Evolutionary conservation across 2,329 filamentous ascomycete species (phyloP).

Genomic region (Leptographium lundbergii): DNA sequence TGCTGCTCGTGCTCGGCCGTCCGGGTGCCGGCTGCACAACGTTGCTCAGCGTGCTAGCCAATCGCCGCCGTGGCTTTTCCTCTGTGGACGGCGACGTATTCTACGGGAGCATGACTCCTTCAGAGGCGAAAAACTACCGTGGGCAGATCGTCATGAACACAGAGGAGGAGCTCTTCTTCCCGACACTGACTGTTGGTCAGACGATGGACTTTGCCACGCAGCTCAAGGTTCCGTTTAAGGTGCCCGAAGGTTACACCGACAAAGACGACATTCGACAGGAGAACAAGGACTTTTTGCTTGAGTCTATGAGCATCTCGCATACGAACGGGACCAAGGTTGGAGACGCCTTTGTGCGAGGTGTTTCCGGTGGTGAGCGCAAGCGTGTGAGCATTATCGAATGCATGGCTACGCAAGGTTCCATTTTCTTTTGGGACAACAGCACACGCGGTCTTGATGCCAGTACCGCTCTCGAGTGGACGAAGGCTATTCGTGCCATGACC

Average conservation of each 20-base stretch:
- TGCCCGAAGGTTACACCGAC: constrained; percentile 29
- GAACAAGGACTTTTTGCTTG: constrained; percentile 40
- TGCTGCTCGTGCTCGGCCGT: constrained; percentile 43
- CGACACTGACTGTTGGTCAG: constrained; percentile 52
- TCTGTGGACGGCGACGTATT: constrained; percentile 51
- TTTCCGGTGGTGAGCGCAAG: constrained; percentile 56
- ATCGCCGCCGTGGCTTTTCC: constrained; percentile 53
- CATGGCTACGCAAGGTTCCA: constrained; percentile 42
- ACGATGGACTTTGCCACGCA: constrained; percentile 54
- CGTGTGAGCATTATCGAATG: constrained; percentile 66
- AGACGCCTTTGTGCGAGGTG: constrained; percentile 48
- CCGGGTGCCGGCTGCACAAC: constrained; percentile 46
- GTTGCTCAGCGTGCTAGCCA: constrained; percentile 50
- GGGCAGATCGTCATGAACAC: constrained; percentile 42
- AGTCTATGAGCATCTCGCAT: constrained; percentile 48
- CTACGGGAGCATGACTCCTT: constrained; percentile 38
- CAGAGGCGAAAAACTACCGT: constrained; percentile 27
- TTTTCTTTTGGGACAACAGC: constrained; percentile 62
- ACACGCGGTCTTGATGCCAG: constrained; percentile 53
- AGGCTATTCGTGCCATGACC: constrained; percentile 52
- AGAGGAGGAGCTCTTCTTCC: constrained; percentile 56
- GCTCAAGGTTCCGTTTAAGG: constrained; percentile 40
- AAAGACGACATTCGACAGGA: constrained; percentile 32
- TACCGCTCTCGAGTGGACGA: constrained; percentile 52
- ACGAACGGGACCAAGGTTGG: constrained; percentile 56